These are phyloP conservation scores for Eucalyptus guilfoylei DNA, from an alignment of 345 rosid species.

Conservation along the genomic window DNA sequence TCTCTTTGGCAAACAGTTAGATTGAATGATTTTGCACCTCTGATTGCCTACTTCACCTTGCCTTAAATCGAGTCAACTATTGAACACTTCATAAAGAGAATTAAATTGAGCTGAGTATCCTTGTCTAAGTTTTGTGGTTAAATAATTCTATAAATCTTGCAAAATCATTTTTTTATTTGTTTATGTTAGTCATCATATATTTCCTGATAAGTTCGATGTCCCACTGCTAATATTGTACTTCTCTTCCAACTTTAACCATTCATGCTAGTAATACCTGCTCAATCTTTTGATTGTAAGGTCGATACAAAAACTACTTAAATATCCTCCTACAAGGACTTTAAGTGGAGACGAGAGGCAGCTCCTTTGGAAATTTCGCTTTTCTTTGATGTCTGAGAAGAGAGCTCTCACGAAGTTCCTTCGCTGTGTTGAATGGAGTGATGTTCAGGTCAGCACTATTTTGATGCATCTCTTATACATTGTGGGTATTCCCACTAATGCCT, in stretches of 20 bases:
- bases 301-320: conserved; percentile 74
- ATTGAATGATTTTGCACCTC: not conserved
- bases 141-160: not conserved
- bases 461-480: not conserved
- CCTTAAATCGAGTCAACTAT: not conserved
- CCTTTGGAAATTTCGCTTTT: conserved; percentile 94
- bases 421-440: conserved; percentile 97
- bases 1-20: not conserved
- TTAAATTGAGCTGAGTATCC: not conserved
- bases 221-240: not conserved
- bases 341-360: conserved; percentile 97
- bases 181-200: not conserved
- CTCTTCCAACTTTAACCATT: not conserved
- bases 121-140: not conserved
- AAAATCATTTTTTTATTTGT: not conserved
- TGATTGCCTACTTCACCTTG: not conserved
- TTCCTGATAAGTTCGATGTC: not conserved
- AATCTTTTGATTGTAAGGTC: conserved; percentile 32
- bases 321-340: conserved; percentile 82
- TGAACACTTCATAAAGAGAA: not conserved
- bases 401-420: conserved; percentile 93
- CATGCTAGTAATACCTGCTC: not conserved
- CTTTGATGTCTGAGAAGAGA: conserved; percentile 87
- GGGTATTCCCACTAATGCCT: not conserved
- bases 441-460: conserved; percentile 48